Percentiles rank a stretch among this genome's conserved stretches.
phyloP scores from a whole-genome alignment of 1,139 yeast genomes.

The Candida sp. region DNA sequence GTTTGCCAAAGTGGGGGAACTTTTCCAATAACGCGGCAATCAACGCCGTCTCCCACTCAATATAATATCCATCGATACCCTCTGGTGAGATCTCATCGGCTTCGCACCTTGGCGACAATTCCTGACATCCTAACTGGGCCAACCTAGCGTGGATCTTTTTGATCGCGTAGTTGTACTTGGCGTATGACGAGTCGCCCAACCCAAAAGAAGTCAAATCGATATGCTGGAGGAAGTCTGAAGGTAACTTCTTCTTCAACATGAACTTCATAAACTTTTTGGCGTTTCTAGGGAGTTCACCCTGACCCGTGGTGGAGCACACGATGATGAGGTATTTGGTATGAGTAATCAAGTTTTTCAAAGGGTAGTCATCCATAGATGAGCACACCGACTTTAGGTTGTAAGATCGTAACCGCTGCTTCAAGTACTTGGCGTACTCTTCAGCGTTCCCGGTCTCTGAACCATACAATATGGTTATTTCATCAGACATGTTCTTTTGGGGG shows the following conservation, averaged over 20 bases:
- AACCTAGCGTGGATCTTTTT: slow-evolving; percentile 81
- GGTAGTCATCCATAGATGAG: slow-evolving; percentile 66
- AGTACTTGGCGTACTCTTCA: slow-evolving; percentile 78
- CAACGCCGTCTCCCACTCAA: slow-evolving; percentile 72
- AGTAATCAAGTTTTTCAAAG: slow-evolving; percentile 52
- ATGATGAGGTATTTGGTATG: slow-evolving; percentile 59
- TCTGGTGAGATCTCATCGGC: slow-evolving; percentile 87
- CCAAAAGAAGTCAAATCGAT: slow-evolving; percentile 79
- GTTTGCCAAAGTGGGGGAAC: slow-evolving; percentile 8
- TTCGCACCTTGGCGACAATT: slow-evolving; percentile 76
- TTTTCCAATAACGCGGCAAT: slow-evolving; percentile 36
- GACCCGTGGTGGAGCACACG: slow-evolving; percentile 92
- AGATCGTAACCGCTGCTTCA: slow-evolving; percentile 62
- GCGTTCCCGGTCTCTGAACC: slow-evolving; percentile 97
- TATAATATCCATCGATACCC: slow-evolving; percentile 79
- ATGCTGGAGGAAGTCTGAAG: slow-evolving; percentile 64
- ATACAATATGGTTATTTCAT: slow-evolving; percentile 63
- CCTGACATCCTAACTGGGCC: slow-evolving; percentile 80
- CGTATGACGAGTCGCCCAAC: slow-evolving; percentile 93
- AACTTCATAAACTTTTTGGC: slow-evolving; percentile 75
- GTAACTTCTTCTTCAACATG: slow-evolving; percentile 69
- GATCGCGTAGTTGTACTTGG: slow-evolving; percentile 85
- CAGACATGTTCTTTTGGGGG: slow-evolving; percentile 9
- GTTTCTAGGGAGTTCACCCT: slow-evolving; percentile 91
- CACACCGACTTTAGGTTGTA: slow-evolving; percentile 55